Evolutionary conservation across 2,329 filamentous ascomycete genomes (phyloP).

Genomic region (Claviceps pusilla): DNA sequence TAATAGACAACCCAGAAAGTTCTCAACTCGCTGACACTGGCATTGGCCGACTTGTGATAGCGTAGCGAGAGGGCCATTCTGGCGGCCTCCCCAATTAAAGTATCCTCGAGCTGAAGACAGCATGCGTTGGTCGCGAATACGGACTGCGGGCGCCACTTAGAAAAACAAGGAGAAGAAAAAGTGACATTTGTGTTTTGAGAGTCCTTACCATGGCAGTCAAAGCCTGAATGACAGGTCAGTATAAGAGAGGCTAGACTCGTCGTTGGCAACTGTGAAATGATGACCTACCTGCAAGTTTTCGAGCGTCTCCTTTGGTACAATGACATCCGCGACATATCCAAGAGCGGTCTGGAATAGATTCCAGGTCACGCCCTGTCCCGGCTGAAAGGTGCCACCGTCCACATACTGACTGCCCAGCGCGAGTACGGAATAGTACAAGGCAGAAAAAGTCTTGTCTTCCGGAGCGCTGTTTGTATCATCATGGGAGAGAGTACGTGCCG

Average conservation of each 20-base stretch:
- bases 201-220: constrained; percentile 5
- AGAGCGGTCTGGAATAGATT: constrained; percentile 10
- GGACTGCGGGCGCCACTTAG: constrained; percentile 10
- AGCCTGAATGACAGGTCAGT: background rate
- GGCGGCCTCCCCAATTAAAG: constrained; percentile 18
- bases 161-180: background rate
- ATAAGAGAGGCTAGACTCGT: background rate
- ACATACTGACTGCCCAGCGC: constrained; percentile 21
- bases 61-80: constrained; percentile 18
- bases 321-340: constrained; percentile 8
- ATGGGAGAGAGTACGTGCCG: background rate
- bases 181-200: background rate
- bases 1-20: constrained; percentile 27
- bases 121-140: constrained; percentile 21
- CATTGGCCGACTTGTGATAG: constrained; percentile 13
- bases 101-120: constrained; percentile 19
- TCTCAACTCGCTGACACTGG: constrained; percentile 7
- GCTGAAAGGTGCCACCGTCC: constrained; percentile 9
- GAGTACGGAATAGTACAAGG: constrained; percentile 18
- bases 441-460: constrained; percentile 14
- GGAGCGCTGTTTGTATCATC: background rate
- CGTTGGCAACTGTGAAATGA: background rate
- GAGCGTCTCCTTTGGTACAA: constrained; percentile 1
- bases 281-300: constrained; percentile 2
- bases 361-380: constrained; percentile 9